Evolutionary conservation across 345 rosid genomes (phyloP), one percentile per base, ranked within the genome.

Genomic region (Salix brachista): DNA sequence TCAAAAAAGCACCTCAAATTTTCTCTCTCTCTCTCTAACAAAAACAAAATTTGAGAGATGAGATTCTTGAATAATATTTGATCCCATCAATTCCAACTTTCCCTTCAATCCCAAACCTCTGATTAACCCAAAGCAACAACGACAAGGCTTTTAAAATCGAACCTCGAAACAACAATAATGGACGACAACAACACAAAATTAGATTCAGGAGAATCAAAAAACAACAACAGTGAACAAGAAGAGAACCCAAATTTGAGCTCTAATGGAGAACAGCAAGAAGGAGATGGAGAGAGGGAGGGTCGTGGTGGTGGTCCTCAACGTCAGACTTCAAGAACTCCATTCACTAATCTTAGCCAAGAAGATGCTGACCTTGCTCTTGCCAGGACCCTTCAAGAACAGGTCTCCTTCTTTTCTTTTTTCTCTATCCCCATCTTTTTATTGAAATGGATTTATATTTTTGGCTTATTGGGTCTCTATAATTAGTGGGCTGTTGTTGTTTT

Each of bases 321-420:
- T 50, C 86, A 75, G 39, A 77, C 91, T 32, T 76, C 94, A 2
- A 30, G 97, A 80, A 92, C 93, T 84, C 95, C 97, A 41, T 96
- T 96, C 78, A 84, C 92, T 80, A 80, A 87, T 81, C 90, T 93
- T 23, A 89, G 90, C 75, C 98, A 92, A 86, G 89, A 90, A 64
- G 98, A 96, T 77, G 95, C 99, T 50, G 97, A 94, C 88, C 94
- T 89, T 37, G 97, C 93, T 76, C 99, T 94, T 62, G 97, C 98
- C 32, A 92, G 97, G 23, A 86, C 92, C 73, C 95, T 92, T 16
- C 98, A 93, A 82, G 99, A 94, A 66, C 98, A 94, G 94, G 98
- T 95, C 71, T 71, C 46, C 41, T 39, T 56, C 42, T 62, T 11
- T 34, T 8, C 32, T 41, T 32, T 32, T 32, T 32, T 16, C 30